These are phyloP conservation scores for Pythium volutum DNA, from an alignment of 352 stramenopile species.

Conservation along the genomic window DNA sequence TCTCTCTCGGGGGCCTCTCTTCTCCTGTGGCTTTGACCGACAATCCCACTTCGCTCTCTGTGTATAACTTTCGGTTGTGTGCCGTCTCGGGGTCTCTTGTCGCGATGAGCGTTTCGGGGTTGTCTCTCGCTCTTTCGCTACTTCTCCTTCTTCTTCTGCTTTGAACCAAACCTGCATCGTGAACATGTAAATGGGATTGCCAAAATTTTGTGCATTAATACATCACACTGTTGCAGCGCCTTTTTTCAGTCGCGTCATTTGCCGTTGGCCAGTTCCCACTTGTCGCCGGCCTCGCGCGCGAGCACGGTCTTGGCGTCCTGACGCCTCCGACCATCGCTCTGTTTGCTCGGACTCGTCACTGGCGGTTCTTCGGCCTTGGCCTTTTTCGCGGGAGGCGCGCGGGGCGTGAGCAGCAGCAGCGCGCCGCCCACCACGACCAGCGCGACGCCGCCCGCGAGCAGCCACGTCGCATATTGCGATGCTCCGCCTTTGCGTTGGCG, in stretches of 20 bases:
- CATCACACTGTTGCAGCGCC: constrained; percentile 1
- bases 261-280: constrained; percentile 53
- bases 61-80: not conserved
- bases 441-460: constrained; percentile 44
- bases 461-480: constrained; percentile 28
- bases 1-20: not conserved
- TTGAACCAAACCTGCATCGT: constrained; percentile 14
- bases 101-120: not conserved
- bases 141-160: not conserved
- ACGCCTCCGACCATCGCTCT: constrained; percentile 3
- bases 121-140: not conserved
- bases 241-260: constrained; percentile 18
- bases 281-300: constrained; percentile 30
- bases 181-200: constrained; percentile 29
- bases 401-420: constrained; percentile 21
- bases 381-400: constrained; percentile 25
- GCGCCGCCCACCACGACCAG: constrained; percentile 47
- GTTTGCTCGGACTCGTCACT: constrained; percentile 6
- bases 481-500: constrained; percentile 11
- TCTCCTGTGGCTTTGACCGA: not conserved
- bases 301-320: constrained; percentile 24
- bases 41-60: not conserved
- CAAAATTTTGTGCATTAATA: constrained; percentile 29
- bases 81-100: not conserved
- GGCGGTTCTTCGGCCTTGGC: constrained; percentile 19